Conservation (phyloP, 176 grass and related monocot genomes). For the Zoysia pacifica region DNA sequence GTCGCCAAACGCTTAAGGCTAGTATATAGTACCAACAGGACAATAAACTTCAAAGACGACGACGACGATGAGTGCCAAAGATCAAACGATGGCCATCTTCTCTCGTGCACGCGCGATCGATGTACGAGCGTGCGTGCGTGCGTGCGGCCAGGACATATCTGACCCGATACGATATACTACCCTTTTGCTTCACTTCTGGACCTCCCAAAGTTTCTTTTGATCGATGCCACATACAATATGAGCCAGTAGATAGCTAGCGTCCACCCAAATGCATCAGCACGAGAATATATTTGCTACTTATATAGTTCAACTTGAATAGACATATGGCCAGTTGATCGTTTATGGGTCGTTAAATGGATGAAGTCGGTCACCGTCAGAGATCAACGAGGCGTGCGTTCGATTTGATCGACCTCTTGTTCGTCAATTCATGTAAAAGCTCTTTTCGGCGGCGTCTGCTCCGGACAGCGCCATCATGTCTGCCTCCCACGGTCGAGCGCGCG, state of each 20-base stretch:
- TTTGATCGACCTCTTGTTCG: slow-evolving; percentile 14
- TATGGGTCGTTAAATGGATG: background rate
- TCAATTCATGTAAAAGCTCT: slow-evolving; percentile 23
- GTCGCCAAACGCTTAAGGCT: background rate
- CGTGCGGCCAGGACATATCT: background rate
- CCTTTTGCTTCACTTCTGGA: slow-evolving; percentile 51
- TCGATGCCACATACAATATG: background rate
- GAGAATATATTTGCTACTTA: background rate
- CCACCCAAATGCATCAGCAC: slow-evolving; percentile 34
- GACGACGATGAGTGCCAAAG: slow-evolving; percentile 21
- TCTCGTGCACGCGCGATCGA: background rate
- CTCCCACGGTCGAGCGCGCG: slow-evolving; percentile 1
- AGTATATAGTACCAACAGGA: background rate
- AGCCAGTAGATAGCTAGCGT: slow-evolving; percentile 33
- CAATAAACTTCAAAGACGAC: slow-evolving; percentile 14
- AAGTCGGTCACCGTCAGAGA: slow-evolving; percentile 19
- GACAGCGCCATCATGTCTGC: slow-evolving; percentile 22
- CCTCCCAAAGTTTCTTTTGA: slow-evolving; percentile 3
- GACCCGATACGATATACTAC: background rate
- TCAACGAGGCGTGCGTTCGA: slow-evolving; percentile 3
- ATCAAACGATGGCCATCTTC: background rate
- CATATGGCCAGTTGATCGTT: background rate
- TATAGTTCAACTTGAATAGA: background rate
- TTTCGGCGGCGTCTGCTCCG: slow-evolving; percentile 22
- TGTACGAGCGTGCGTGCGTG: background rate